Conservation (phyloP, 345 rosid species). For the Sonneratia alba region DNA sequence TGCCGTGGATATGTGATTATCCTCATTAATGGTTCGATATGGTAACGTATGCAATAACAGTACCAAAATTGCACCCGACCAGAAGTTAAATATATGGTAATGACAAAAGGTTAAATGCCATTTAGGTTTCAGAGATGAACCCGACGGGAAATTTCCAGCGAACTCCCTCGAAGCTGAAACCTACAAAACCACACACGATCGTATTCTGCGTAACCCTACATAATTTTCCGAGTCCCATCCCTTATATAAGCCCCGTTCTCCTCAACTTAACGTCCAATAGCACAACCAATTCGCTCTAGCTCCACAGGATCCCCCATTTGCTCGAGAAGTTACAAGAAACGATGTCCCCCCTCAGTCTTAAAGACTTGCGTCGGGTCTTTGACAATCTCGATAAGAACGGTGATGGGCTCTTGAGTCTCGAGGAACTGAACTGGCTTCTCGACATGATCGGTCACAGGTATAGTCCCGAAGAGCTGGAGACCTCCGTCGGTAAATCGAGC, state of each 20-base stretch:
- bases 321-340: not conserved
- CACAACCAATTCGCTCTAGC: not conserved
- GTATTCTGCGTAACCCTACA: too few relatives aligned
- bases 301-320: not conserved
- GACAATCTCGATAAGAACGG: slow-evolving; percentile 57
- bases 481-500: slow-evolving; percentile 46
- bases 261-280: not conserved
- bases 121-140: not conserved
- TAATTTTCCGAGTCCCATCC: not conserved
- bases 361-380: slow-evolving; percentile 54
- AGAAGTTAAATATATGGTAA: too few relatives aligned
- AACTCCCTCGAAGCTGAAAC: not conserved
- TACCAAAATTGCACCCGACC: too few relatives aligned
- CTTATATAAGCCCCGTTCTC: not conserved
- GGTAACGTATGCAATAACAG: too few relatives aligned
- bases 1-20: too few relatives aligned
- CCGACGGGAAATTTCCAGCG: not conserved
- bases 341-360: slow-evolving; percentile 31
- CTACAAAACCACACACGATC: not conserved
- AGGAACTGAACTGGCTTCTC: slow-evolving; percentile 68
- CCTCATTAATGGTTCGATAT: too few relatives aligned
- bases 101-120: not conserved
- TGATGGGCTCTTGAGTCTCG: slow-evolving; percentile 52
- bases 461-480: slow-evolving; percentile 40
- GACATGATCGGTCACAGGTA: slow-evolving; percentile 31